phyloP scores from a whole-genome alignment of 1,139 yeast genomes.

The Taphrina wiesneri region DNA sequence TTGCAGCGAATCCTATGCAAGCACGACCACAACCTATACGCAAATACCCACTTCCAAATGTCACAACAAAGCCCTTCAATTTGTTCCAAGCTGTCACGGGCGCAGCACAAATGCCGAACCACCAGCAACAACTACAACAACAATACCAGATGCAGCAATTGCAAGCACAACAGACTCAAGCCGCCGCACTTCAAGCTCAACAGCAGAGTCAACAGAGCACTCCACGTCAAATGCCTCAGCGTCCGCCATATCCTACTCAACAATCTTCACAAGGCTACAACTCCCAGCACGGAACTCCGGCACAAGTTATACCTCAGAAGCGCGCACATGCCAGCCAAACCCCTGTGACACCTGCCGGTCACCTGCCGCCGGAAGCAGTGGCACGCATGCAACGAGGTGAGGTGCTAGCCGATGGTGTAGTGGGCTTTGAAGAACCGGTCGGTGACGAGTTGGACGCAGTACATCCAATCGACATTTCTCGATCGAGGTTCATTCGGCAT shows the following conservation, averaged over 20 bases:
- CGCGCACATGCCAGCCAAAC: background rate
- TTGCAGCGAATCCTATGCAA: conserved; percentile 29
- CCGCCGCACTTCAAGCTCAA: conserved; percentile 14
- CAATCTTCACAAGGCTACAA: background rate
- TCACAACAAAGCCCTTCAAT: conserved; percentile 29
- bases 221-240: background rate
- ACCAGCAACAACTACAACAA: conserved; percentile 22
- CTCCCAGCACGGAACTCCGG: background rate
- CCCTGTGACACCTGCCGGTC: background rate
- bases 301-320: conserved; percentile 14
- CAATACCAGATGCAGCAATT: conserved; percentile 27
- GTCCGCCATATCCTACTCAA: background rate
- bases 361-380: conserved; percentile 1
- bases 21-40: conserved; percentile 37
- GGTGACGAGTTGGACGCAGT: conserved; percentile 51
- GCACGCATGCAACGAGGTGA: conserved; percentile 20
- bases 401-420: conserved; percentile 21
- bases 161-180: conserved; percentile 2
- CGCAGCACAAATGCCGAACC: conserved; percentile 23
- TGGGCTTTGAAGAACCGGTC: conserved; percentile 28
- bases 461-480: conserved; percentile 50
- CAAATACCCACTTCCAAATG: conserved; percentile 34
- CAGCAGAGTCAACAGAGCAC: conserved; percentile 25
- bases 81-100: conserved; percentile 19
- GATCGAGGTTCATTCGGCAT: conserved; percentile 49